phyloP scores from a whole-genome alignment of 1,284 basidiomycete species.

The Sanghuangporus baumii region DNA sequence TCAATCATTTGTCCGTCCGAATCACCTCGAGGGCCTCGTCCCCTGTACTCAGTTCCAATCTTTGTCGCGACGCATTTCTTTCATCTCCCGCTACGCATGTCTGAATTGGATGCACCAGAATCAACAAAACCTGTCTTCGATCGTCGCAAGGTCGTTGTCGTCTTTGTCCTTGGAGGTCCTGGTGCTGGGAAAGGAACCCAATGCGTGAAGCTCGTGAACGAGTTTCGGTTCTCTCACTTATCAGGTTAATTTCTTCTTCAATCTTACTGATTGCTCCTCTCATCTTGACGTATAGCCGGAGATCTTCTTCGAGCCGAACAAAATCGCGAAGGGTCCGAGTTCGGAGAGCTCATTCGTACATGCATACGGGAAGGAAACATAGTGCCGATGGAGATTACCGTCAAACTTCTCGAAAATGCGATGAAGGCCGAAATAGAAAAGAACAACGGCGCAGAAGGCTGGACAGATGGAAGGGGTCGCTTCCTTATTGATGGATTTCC shows the following conservation, averaged over 20 bases:
- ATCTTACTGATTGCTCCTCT: constrained; percentile 7
- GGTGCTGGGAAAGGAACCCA: constrained; percentile 98
- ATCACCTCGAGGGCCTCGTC: too few species aligned
- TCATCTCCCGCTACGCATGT: background rate
- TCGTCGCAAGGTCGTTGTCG: constrained; percentile 72
- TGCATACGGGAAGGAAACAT: constrained; percentile 93
- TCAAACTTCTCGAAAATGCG: constrained; percentile 93
- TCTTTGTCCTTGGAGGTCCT: constrained; percentile 96
- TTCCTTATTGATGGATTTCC: constrained; percentile 99
- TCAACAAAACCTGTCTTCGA: constrained; percentile 56
- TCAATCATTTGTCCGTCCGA: too few species aligned
- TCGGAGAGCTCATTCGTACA: constrained; percentile 82
- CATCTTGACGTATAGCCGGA: constrained; percentile 56
- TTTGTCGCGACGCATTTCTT: background rate
- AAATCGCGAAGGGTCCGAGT: constrained; percentile 78
- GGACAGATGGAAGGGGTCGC: constrained; percentile 72
- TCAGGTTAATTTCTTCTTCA: constrained; percentile 55
- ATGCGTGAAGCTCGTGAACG: constrained; percentile 81
- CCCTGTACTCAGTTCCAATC: too few species aligned
- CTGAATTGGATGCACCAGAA: background rate
- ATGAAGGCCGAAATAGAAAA: constrained; percentile 67
- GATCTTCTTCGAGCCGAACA: constrained; percentile 96
- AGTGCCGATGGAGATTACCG: constrained; percentile 96
- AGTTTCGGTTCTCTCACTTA: constrained; percentile 91
- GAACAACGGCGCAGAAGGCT: constrained; percentile 44